Evolutionary conservation across 176 grass and related monocot genomes (phyloP).

Genomic region (Canna indica): DNA sequence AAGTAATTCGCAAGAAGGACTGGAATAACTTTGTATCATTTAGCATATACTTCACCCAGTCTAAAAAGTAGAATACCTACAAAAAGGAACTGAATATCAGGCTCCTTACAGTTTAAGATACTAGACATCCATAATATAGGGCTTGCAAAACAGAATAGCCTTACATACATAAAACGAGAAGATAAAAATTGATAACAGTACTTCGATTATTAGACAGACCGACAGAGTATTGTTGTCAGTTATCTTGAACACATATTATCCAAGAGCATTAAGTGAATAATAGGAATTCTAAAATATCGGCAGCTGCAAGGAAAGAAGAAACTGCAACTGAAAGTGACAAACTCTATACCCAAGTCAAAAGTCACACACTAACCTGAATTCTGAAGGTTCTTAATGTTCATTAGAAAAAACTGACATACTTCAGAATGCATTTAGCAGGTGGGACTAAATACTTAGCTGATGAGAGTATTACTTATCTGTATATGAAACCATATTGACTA

Average conservation of each 20-base stretch:
- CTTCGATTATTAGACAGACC: background rate
- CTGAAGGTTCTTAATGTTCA: background rate
- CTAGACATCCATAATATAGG: background rate
- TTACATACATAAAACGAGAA: background rate
- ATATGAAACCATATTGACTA: background rate
- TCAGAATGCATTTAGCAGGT: too few species aligned
- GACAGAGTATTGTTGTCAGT: background rate
- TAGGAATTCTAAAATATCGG: background rate
- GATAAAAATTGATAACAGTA: background rate
- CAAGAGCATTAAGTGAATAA: background rate
- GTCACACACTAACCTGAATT: background rate
- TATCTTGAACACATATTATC: background rate
- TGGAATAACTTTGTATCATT: constrained; percentile 81
- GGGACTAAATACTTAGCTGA: background rate
- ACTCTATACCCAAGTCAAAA: background rate
- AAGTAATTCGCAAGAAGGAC: constrained; percentile 76
- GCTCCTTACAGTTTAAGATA: background rate
- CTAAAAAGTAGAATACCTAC: constrained; percentile 21
- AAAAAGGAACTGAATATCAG: constrained; percentile 18
- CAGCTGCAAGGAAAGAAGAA: background rate
- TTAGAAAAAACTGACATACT: background rate
- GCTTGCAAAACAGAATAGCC: background rate
- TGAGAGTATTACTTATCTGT: background rate
- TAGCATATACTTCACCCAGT: constrained; percentile 58
- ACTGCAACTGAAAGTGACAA: background rate